Evolutionary conservation across 257 asterid genomes (phyloP), one percentile per base, ranked within the genome.

Genomic region (Solanum appendiculatum): DNA sequence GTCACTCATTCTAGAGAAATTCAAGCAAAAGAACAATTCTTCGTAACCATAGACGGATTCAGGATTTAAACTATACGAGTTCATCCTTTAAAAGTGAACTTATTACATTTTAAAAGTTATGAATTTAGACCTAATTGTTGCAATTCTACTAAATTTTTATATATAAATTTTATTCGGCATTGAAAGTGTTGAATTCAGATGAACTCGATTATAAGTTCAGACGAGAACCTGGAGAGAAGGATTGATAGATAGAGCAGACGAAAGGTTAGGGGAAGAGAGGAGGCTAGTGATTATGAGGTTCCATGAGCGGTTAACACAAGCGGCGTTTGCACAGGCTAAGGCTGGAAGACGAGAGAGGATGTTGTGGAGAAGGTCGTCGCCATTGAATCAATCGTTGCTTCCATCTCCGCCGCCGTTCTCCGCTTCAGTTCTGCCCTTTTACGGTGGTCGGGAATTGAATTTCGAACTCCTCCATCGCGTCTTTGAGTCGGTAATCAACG

Each of bases 221-320:
- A 66, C 34, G 39, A 68, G 37, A 68, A 68, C 98, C 92, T 93
- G 86, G 48, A 92, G 94, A 40, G 92, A 90, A 64, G 91, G 87
- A 82, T 91, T 93, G 81, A 90, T 91, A 78, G 99, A 95, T 73
- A 93, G 85, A 33, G 97, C 97, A 39, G 95, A 95, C 54, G 93
- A 82, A 86, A 96, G 93, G 29, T 92, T 94, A 4, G 98, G 98
- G n/a, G 78, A 86, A 69, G 96, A 92, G 77, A 96, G 93, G 86
- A 95, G 81, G 46, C 89, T 89, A 11, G 87, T 85, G 95, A 94
- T 93, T 78, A 93, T 69, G 69, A 92, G 87, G 89, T 89, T 95
- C 98, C 99, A 96, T 20, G 92, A 91, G 87, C 93, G 96, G 94
- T 89, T 91, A 74, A 95, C 98, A 86, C 98, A 96, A 6, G 97